Evolutionary conservation across 352 stramenopile species (phyloP).

Genomic region (Phytophthora agathidicida): DNA sequence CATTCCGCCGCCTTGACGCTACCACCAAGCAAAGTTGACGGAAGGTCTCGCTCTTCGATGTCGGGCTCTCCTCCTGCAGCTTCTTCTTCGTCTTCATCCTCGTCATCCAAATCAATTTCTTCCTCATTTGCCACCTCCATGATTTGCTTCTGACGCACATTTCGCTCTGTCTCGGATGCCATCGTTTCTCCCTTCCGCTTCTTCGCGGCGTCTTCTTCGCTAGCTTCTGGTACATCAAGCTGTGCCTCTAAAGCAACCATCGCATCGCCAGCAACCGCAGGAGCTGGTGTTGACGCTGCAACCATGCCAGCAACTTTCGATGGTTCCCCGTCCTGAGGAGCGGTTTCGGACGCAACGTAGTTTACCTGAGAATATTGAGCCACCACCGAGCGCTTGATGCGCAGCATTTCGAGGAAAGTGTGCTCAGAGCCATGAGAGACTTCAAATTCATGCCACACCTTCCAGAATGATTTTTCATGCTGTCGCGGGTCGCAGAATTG

Average conservation of each 20-base stretch:
- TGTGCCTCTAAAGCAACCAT: slow-evolving; percentile 88
- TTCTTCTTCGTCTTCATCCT: slow-evolving; percentile 64
- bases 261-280: slow-evolving; percentile 66
- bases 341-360: slow-evolving; percentile 95
- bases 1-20: slow-evolving; percentile 24
- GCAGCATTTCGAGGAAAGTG: slow-evolving; percentile 99
- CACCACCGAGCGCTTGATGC: slow-evolving; percentile 97
- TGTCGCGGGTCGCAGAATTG: slow-evolving; percentile 98
- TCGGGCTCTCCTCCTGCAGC: slow-evolving; percentile 26
- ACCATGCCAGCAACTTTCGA: slow-evolving; percentile 63
- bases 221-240: slow-evolving; percentile 46
- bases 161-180: slow-evolving; percentile 69
- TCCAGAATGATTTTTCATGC: slow-evolving; percentile 96
- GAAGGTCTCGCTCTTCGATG: slow-evolving; percentile 64
- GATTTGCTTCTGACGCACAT: slow-evolving; percentile 79
- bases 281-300: slow-evolving; percentile 41
- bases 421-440: slow-evolving; percentile 97
- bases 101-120: slow-evolving; percentile 94
- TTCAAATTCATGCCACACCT: slow-evolving; percentile 96
- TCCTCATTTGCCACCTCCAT: slow-evolving; percentile 85
- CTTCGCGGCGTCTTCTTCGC: slow-evolving; percentile 40
- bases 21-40: slow-evolving; percentile 51
- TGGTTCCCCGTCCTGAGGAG: slow-evolving; percentile 35
- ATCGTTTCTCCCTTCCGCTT: slow-evolving; percentile 67
- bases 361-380: slow-evolving; percentile 97